These are phyloP conservation scores for Knufia petricola DNA, from an alignment of 2,329 filamentous ascomycete genomes.

Conservation along the genomic window DNA sequence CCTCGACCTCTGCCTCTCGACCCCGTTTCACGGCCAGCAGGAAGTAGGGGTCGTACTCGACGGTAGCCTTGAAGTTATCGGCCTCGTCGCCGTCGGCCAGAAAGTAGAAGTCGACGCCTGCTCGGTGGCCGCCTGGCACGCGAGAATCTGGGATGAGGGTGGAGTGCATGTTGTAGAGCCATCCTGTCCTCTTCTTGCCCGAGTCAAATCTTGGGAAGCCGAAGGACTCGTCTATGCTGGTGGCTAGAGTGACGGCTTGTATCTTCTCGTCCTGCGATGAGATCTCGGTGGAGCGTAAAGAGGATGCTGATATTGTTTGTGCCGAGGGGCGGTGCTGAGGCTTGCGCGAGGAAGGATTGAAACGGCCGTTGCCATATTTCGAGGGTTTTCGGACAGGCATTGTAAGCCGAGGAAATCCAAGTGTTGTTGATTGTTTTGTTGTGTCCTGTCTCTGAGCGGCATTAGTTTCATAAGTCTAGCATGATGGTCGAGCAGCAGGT, in stretches of 20 bases:
- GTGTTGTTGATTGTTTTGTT: too few relatives aligned
- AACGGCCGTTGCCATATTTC: constrained; percentile 50
- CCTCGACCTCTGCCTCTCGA: constrained; percentile 85
- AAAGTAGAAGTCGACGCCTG: constrained; percentile 95
- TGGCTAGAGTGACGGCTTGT: constrained; percentile 71
- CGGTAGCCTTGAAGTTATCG: constrained; percentile 85
- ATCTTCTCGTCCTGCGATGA: constrained; percentile 89
- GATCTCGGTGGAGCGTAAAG: constrained; percentile 64
- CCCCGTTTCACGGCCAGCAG: constrained; percentile 81
- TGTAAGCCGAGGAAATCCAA: too few relatives aligned
- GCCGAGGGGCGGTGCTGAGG: constrained; percentile 43
- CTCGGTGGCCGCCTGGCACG: constrained; percentile 63
- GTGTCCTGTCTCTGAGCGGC: not conserved
- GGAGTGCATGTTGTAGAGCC: constrained; percentile 91
- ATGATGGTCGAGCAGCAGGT: not conserved
- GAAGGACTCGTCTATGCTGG: constrained; percentile 89
- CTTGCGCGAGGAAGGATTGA: constrained; percentile 27
- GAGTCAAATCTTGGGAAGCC: constrained; percentile 88
- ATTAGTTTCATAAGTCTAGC: not conserved
- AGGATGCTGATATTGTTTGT: constrained; percentile 71
- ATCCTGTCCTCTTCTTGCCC: constrained; percentile 74
- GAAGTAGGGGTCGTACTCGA: constrained; percentile 97
- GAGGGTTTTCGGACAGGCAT: constrained; percentile 48
- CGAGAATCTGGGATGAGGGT: constrained; percentile 79
- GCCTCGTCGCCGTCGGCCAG: constrained; percentile 65